phyloP scores from a whole-genome alignment of 208 protist species.

The Crithidia brevicula region DNA sequence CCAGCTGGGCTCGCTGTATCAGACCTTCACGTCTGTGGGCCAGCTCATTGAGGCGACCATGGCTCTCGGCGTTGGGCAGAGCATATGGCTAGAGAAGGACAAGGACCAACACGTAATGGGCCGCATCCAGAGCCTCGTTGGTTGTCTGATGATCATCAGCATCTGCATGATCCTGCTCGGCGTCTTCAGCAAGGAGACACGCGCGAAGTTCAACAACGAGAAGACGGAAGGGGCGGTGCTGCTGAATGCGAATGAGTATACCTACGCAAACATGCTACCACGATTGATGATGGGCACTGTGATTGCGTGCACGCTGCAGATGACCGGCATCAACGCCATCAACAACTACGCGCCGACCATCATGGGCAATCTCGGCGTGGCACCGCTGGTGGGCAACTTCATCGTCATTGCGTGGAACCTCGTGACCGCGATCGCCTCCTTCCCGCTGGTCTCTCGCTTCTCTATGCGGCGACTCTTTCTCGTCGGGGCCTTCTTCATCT shows the following conservation, averaged over 20 bases:
- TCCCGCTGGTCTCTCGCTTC: constrained; percentile 45
- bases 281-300: constrained; percentile 39
- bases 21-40: constrained; percentile 57
- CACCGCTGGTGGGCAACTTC: constrained; percentile 56
- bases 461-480: constrained; percentile 56
- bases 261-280: constrained; percentile 30
- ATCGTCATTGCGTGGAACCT: constrained; percentile 71
- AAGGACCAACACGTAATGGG: constrained; percentile 33
- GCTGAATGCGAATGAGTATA: constrained; percentile 14
- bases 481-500: constrained; percentile 33
- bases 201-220: constrained; percentile 19
- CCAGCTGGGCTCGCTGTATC: constrained; percentile 55
- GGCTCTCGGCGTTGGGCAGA: constrained; percentile 41
- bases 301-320: constrained; percentile 48
- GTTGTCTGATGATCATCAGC: constrained; percentile 33
- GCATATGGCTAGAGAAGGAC: constrained; percentile 25
- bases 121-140: constrained; percentile 47
- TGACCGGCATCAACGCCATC: constrained; percentile 76
- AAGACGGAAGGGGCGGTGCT: constrained; percentile 1
- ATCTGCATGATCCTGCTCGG: constrained; percentile 34
- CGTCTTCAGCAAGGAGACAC: constrained; percentile 31
- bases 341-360: constrained; percentile 76
- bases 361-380: constrained; percentile 46
- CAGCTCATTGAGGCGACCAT: constrained; percentile 51
- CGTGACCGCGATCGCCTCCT: constrained; percentile 42